Base-by-base conservation (phyloP, 169 alveolate genomes). In the Eimeria maxima region DNA sequence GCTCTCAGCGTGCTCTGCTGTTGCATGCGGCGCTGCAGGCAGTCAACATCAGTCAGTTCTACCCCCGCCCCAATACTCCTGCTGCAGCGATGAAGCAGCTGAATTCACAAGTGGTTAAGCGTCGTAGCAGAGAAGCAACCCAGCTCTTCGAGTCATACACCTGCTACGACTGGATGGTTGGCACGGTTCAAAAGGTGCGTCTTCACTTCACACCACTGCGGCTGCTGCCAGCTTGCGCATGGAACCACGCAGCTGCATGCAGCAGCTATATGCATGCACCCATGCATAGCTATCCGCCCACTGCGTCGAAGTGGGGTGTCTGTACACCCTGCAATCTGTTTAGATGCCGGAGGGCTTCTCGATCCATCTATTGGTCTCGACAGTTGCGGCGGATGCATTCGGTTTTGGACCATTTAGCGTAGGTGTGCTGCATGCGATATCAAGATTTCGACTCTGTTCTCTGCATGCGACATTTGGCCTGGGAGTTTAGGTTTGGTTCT, bases 1-100 rank as follows among this genome's bases (percentile, higher is more conserved):
- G n/a, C 69, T 60, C 7, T 11, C 69, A 14, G n/a, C 69, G 20
- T 60, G 69, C 18, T 18, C n/a, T 60, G n/a, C 69, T 60, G 69
- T 60, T 60, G 69, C 69, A 60, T 60, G 69, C 69, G n/a, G 29
- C 71, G 57, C 65, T 74, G 69, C 93, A 95, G 96, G 96, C 95
- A n/a, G 93, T 99, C n/a, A 99, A 99, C 97, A 99, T 99, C 91
- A 98, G 99, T 27, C 99, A 99, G 98, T 99, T 99, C 96, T 99
- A 99, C 95, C 99, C 99, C 42, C 96, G 99, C 57, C 99, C 99
- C 27, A 99, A 99, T 42, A 99, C 99, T 3, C 99, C 99, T 20
- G 99, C 99, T 1, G 99, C 99, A 50, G 97, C 97, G 93, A 97
- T 98, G 99, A 97, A 97, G 97, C 97, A 97, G 90, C 94, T 97